Conservation (phyloP, 306 rosid genomes). For the Delonix regia region DNA sequence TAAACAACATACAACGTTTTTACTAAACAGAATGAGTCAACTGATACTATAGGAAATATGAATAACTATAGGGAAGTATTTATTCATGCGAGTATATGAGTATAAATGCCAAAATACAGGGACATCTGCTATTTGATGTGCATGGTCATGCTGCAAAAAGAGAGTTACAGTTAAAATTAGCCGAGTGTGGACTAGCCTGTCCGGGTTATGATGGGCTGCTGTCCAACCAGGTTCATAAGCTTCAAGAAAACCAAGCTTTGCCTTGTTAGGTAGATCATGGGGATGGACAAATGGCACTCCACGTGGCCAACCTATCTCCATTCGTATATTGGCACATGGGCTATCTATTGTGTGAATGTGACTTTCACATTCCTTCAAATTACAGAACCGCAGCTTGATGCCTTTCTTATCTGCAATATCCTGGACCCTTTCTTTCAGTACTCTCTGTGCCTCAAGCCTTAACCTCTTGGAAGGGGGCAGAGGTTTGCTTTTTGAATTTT, state of each 20-base stretch:
- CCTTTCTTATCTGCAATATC: slow-evolving; percentile 98
- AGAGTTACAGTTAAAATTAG: slow-evolving; percentile 67
- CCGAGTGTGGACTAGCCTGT: slow-evolving; percentile 79
- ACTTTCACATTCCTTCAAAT: slow-evolving; percentile 94
- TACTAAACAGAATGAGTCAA: slow-evolving; percentile 2
- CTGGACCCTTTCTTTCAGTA: slow-evolving; percentile 93
- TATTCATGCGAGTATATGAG: neutral
- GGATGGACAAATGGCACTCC: slow-evolving; percentile 99
- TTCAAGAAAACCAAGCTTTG: slow-evolving; percentile 95
- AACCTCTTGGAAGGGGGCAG: slow-evolving; percentile 97
- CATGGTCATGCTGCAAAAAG: slow-evolving; percentile 41
- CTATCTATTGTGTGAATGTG: slow-evolving; percentile 78
- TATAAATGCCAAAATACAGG: slow-evolving; percentile 11
- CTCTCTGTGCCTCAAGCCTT: slow-evolving; percentile 98
- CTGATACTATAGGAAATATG: neutral
- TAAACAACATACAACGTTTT: slow-evolving; percentile 25
- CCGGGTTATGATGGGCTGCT: slow-evolving; percentile 84
- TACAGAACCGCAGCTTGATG: slow-evolving; percentile 95
- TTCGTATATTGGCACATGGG: slow-evolving; percentile 88
- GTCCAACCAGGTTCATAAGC: slow-evolving; percentile 99
- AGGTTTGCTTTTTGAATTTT: slow-evolving; percentile 80
- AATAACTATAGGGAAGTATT: neutral
- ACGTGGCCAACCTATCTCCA: slow-evolving; percentile 96
- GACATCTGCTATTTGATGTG: slow-evolving; percentile 14
- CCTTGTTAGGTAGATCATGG: slow-evolving; percentile 96